These are phyloP conservation scores for Zygosaccharomyces gambellarensis DNA, from an alignment of 805 yeast genomes.

Conservation along the genomic window DNA sequence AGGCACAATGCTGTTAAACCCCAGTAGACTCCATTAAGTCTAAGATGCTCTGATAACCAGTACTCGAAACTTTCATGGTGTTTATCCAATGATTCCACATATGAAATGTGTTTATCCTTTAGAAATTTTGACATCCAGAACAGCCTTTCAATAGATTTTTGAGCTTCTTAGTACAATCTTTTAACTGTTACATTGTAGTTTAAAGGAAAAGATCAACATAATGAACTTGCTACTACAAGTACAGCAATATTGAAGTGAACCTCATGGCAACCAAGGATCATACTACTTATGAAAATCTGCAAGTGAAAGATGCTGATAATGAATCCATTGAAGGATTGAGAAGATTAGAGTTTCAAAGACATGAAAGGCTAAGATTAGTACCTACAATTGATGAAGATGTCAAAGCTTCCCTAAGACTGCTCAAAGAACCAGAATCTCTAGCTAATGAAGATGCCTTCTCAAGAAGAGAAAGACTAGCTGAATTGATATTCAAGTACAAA, in stretches of 20 bases:
- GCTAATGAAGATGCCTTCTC: slow-evolving; percentile 58
- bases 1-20: slow-evolving; percentile 74
- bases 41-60: slow-evolving; percentile 85
- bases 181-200: background rate
- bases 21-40: slow-evolving; percentile 94
- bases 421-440: slow-evolving; percentile 53
- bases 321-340: slow-evolving; percentile 12
- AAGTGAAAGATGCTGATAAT: slow-evolving; percentile 4
- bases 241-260: background rate
- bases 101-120: slow-evolving; percentile 53
- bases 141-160: background rate
- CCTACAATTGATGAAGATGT: slow-evolving; percentile 71
- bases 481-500: slow-evolving; percentile 38
- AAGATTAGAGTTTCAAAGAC: slow-evolving; percentile 27
- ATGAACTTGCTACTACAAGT: background rate
- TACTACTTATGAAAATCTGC: slow-evolving; percentile 22
- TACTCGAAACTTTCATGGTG: slow-evolving; percentile 62
- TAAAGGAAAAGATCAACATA: background rate
- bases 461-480: slow-evolving; percentile 55
- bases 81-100: slow-evolving; percentile 50
- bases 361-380: slow-evolving; percentile 32
- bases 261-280: slow-evolving; percentile 4
- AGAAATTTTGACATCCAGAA: slow-evolving; percentile 5
- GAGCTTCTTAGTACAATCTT: background rate
- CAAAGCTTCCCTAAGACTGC: slow-evolving; percentile 39